Evolutionary conservation across 2,329 filamentous ascomycete genomes (phyloP).

Genomic region (Tolypocladium album): DNA sequence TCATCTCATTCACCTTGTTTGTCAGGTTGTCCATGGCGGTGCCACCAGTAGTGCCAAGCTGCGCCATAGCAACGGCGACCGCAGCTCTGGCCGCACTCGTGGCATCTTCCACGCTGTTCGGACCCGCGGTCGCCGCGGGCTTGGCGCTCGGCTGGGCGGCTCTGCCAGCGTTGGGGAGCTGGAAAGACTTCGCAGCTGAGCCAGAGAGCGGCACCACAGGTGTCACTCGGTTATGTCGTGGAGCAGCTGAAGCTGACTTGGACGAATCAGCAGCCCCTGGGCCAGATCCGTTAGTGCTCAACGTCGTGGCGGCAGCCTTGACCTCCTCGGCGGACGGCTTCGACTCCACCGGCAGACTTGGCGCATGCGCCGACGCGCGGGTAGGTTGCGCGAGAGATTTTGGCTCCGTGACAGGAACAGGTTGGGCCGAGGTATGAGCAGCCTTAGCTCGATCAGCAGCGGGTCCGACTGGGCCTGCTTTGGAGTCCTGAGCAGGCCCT

Average conservation of each 20-base stretch:
- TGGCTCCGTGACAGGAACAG: constrained; percentile 38
- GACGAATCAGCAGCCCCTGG: constrained; percentile 23
- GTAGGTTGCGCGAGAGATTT: constrained; percentile 38
- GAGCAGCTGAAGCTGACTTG: constrained; percentile 34
- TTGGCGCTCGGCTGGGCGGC: constrained; percentile 22
- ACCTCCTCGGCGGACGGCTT: constrained; percentile 46
- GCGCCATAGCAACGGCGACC: constrained; percentile 72
- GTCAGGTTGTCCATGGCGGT: constrained; percentile 59
- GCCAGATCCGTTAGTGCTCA: constrained; percentile 24
- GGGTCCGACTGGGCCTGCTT: constrained; percentile 33
- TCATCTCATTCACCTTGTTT: constrained; percentile 69
- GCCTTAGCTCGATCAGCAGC: constrained; percentile 36
- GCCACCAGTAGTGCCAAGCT: constrained; percentile 38
- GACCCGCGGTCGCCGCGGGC: constrained; percentile 21
- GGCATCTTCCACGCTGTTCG: constrained; percentile 46
- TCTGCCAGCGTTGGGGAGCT: constrained; percentile 17
- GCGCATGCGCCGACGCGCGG: constrained; percentile 37
- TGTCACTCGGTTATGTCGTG: constrained; percentile 43
- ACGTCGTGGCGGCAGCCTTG: constrained; percentile 32
- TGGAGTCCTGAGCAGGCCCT: constrained; percentile 23
- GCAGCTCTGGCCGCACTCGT: constrained; percentile 67
- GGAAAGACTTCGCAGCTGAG: constrained; percentile 26
- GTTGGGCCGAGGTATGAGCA: constrained; percentile 32
- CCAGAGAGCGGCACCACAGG: constrained; percentile 56
- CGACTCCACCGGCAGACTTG: constrained; percentile 55